Evolutionary conservation across 768 basidiomycete species (phyloP).

Genomic region (Cantharellus anzutake): DNA sequence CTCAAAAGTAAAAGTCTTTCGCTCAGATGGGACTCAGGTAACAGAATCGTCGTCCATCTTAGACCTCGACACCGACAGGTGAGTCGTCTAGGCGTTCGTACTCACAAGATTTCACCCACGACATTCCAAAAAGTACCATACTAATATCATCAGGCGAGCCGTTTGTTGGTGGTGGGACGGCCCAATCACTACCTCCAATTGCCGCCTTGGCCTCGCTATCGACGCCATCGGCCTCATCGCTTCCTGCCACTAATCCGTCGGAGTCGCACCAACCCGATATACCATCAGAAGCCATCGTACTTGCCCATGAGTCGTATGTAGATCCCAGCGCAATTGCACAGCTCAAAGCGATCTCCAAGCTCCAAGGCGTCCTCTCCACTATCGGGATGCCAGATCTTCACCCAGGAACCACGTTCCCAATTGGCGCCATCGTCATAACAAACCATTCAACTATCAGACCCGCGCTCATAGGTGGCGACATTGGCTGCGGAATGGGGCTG

Average conservation of each 20-base stretch:
- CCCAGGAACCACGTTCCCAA: slow-evolving; percentile 17
- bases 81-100: not conserved
- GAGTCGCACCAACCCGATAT: no score
- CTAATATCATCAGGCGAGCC: not conserved
- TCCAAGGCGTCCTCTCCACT: slow-evolving; percentile 8
- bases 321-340: not conserved
- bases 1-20: slow-evolving; percentile 15
- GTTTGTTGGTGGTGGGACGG: not conserved
- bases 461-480: slow-evolving; percentile 23
- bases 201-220: not conserved
- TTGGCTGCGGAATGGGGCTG: slow-evolving; percentile 23
- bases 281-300: slow-evolving; percentile 10
- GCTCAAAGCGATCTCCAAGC: not conserved
- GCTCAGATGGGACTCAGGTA: slow-evolving; percentile 21
- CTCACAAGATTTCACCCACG: not conserved
- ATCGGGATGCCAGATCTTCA: slow-evolving; percentile 26
- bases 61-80: slow-evolving; percentile 13
- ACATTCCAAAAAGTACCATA: not conserved
- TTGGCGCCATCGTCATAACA: slow-evolving; percentile 19
- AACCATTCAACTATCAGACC: slow-evolving; percentile 20
- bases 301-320: slow-evolving; percentile 14
- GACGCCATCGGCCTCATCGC: slow-evolving; percentile 12
- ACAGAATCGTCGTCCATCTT: slow-evolving; percentile 20
- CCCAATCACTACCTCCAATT: not conserved
- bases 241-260: slow-evolving; percentile 14